Percentiles rank a stretch among this genome's conserved stretches.
Evolutionary conservation across 805 yeast species (phyloP).

Genomic region (Maudiozyma barnettii): DNA sequence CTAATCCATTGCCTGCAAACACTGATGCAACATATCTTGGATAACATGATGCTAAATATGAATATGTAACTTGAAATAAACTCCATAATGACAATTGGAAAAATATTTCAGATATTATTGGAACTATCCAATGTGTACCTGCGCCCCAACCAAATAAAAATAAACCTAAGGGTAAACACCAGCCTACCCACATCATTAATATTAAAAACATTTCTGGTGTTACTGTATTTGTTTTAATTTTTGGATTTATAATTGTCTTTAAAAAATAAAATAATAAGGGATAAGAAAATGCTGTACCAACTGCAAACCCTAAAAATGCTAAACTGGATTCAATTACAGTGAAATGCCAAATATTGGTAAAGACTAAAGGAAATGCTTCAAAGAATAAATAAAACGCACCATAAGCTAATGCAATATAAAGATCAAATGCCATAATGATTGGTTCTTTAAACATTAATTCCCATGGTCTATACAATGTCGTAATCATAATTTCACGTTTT

Average conservation of each 20-base stretch:
- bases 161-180: constrained; percentile 35
- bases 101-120: constrained; percentile 36
- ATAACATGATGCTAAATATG: constrained; percentile 41
- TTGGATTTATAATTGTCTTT: constrained; percentile 21
- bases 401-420: constrained; percentile 44
- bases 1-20: constrained; percentile 47
- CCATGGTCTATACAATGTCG: constrained; percentile 40
- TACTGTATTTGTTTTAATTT: constrained; percentile 21
- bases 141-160: constrained; percentile 46
- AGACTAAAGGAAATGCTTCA: constrained; percentile 55
- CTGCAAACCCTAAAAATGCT: constrained; percentile 37
- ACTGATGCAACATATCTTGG: constrained; percentile 47
- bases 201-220: constrained; percentile 38
- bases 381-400: constrained; percentile 47
- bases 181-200: constrained; percentile 33
- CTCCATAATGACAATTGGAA: constrained; percentile 35
- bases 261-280: constrained; percentile 21
- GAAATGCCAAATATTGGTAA: constrained; percentile 36
- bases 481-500: constrained; percentile 15
- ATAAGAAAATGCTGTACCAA: constrained; percentile 38
- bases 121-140: constrained; percentile 41
- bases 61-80: constrained; percentile 43
- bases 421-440: constrained; percentile 42
- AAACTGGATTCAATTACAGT: constrained; percentile 39
- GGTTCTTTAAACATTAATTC: constrained; percentile 46